Evolutionary conservation across 441 rosid genomes (phyloP), one percentile per base, ranked within the genome.

Genomic region (Hura crepitans): DNA sequence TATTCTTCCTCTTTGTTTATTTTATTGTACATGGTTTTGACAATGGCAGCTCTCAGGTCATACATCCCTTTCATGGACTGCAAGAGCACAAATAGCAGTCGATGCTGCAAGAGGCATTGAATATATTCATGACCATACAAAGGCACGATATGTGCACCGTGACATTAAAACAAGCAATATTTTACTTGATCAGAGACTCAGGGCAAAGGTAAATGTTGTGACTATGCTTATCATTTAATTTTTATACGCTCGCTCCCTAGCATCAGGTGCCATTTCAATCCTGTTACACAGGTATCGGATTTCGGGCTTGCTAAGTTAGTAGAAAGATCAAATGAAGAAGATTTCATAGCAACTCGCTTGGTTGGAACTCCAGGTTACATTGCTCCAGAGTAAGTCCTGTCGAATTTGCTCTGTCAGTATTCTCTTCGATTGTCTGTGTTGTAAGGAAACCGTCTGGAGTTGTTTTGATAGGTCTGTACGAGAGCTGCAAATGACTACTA

Each of bases 51-150:
- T 59, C 0, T 66, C 77, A 83, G 81, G 87, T 72, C 72, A 60
- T 62, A 12, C 62, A n/a, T 79, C 78, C 1, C 81, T 81, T 70
- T 74, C 82, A 53, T 81, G 83, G 85, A 74, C 65, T 25, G 76
- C 72, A 30, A 75, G 82, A 66, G 74, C 73, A 72, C 71, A 67
- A 5, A 74, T 79, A 37, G 85, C 85, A 39, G 73, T 81, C 25
- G 84, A 83, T 64, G 80, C 80, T 15, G 84, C 80, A 39, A 73
- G 73, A 51, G 85, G 86, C 27, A 68, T 77, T 30, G 83, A 83
- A 51, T 83, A 83, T 51, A 83, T 79, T 59, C 86, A 83, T 58
- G 83, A 81, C 61, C 79, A 81, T 64, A 81, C 81, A 27, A 79
- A 81, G 50, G 65, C 68, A 0, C 70, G 43, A 20, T 79, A 73